Base-by-base conservation (phyloP, 176 grass and related monocot genomes). In the Avena eriantha region DNA sequence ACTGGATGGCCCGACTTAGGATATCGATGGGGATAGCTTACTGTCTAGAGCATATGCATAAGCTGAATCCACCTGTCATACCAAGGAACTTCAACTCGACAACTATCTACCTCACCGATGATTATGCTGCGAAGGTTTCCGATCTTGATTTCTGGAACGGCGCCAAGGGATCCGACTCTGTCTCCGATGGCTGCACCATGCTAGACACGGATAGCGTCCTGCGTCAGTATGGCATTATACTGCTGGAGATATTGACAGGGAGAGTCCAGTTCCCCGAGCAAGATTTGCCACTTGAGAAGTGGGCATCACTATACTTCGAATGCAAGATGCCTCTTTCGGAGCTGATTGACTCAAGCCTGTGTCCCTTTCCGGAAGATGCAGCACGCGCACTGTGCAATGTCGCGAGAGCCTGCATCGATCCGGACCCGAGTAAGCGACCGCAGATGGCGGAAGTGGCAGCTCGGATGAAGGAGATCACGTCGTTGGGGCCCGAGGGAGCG, bases 1-100 rank as follows among this genome's bases (percentile, higher is more conserved):
- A 93, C 33, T 94, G 95, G 95, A 63, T 57, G 18, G 55, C 60
- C 3, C 90, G 88, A 49, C 89, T 97, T n/a, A 90, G 92, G 87
- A 82, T 97, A 83, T 89, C 91, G 7, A 94, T 97, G 92, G 95
- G 95, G n/a, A 84, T 97, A 79, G 90, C 92, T 18, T 97, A 97
- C 50, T 94, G 90, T 80, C 90, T 97, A 5, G 90, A 94, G 84
- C 74, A 97, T 87, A 89, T 97, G 86, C 90, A 94, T 4, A 87
- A 97, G 87, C 84, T 91, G 83, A 89, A 86, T 21, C 92, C 88
- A 49, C 85, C 86, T 17, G 73, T 91, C 46, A 64, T 89, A 39
- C 82, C 88, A 8, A 64, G 68, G 50, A 92, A 60, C 29, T 74
- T 94, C 18, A 51, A 73, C 73, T 93, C 95, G 1, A 81, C 68